These are phyloP conservation scores for Podila epicladia DNA, from an alignment of 192 early-diverging fungal genomes.

Conservation along the genomic window DNA sequence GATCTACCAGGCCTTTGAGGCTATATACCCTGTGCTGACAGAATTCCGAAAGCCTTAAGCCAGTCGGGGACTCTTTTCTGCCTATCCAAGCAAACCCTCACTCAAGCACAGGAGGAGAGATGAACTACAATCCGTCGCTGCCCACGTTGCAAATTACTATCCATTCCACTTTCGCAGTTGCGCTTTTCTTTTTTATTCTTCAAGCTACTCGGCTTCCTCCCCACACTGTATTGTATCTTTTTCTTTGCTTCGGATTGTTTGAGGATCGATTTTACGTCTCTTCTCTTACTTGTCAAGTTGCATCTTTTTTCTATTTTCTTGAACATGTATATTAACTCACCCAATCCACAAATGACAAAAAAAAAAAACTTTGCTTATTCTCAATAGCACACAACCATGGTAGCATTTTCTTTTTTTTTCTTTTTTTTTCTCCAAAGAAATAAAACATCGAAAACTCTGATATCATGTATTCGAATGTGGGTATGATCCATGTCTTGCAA, in stretches of 20 bases:
- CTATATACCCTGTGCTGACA: slow-evolving; percentile 96
- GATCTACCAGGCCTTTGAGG: slow-evolving; percentile 98
- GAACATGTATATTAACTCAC: neutral
- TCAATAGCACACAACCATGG: too few relatives aligned
- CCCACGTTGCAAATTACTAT: neutral
- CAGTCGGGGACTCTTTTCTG: neutral
- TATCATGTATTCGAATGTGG: too few relatives aligned
- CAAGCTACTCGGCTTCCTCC: too few relatives aligned
- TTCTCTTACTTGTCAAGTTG: neutral
- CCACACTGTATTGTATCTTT: slow-evolving; percentile 3
- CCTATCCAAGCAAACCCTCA: neutral
- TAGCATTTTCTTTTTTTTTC: too few relatives aligned
- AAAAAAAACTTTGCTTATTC: too few relatives aligned
- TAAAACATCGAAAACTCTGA: too few relatives aligned
- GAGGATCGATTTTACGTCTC: neutral
- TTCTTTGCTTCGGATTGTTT: neutral
- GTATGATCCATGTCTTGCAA: too few relatives aligned
- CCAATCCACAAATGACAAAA: too few relatives aligned
- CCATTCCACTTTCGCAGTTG: too few relatives aligned
- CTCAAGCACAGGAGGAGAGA: neutral
- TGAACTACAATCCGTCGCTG: neutral
- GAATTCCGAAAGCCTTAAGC: slow-evolving; percentile 84
- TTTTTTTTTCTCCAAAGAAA: too few relatives aligned
- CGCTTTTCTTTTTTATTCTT: too few relatives aligned
- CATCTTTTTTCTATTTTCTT: slow-evolving; percentile 4